These are phyloP conservation scores for Physaria fendleri DNA, from an alignment of 345 rosid species.

Conservation along the genomic window DNA sequence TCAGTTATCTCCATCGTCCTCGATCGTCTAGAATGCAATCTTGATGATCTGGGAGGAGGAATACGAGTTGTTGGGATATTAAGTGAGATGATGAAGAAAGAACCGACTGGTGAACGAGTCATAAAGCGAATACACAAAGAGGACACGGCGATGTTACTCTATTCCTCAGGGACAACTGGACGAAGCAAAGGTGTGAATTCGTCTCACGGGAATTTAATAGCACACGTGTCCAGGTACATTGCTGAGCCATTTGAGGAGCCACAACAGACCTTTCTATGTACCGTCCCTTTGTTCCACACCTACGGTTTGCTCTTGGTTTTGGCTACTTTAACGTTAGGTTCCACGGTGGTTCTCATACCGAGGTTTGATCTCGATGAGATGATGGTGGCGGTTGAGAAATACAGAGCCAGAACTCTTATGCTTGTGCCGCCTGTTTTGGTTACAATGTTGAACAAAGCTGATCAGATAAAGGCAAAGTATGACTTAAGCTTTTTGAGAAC, in stretches of 20 bases:
- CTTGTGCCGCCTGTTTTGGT: constrained; percentile 65
- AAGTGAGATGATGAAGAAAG: constrained; percentile 18
- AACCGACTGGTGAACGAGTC: constrained; percentile 13
- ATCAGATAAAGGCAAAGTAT: constrained; percentile 39
- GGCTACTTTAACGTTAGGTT: constrained; percentile 52
- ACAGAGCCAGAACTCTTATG: constrained; percentile 46
- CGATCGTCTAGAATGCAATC: neutral
- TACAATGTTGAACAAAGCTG: constrained; percentile 49
- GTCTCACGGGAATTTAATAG: constrained; percentile 60
- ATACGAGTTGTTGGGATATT: constrained; percentile 35
- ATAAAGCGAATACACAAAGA: constrained; percentile 51
- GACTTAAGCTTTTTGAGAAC: constrained; percentile 49
- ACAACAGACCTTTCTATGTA: constrained; percentile 44
- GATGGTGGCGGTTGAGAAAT: constrained; percentile 47
- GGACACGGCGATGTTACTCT: constrained; percentile 69
- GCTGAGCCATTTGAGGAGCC: constrained; percentile 49
- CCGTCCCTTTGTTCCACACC: constrained; percentile 79
- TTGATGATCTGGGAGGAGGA: neutral
- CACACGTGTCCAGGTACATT: constrained; percentile 49
- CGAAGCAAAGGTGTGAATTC: constrained; percentile 74
- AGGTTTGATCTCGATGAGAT: constrained; percentile 57
- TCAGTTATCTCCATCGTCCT: constrained; percentile 39
- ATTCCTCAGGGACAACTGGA: constrained; percentile 88
- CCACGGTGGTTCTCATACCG: constrained; percentile 50
- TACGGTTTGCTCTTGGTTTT: constrained; percentile 59